Conservation (phyloP, 371 early-diverging fungal species). For the Smittium culicis region DNA sequence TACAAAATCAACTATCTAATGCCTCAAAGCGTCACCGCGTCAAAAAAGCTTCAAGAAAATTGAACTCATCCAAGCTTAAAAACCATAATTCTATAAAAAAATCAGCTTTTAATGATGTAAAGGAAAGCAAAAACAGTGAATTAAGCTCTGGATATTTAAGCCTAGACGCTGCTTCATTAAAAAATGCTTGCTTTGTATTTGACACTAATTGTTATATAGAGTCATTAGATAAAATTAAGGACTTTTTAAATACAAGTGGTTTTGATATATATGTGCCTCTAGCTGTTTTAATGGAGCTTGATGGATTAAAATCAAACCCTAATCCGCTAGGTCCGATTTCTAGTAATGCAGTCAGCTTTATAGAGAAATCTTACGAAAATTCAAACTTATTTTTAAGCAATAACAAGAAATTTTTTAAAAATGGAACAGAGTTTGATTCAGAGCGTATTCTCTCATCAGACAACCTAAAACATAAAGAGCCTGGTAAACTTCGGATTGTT, state of each 20-base stretch:
- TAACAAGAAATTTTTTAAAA: neutral
- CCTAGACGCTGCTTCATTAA: too few relatives aligned
- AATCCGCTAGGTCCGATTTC: neutral
- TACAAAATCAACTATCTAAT: too few relatives aligned
- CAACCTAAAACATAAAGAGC: neutral
- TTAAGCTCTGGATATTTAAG: too few relatives aligned
- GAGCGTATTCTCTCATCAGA: too few relatives aligned
- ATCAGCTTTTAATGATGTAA: too few relatives aligned
- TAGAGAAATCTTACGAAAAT: neutral
- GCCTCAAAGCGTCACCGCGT: too few relatives aligned
- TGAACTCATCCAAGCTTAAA: too few relatives aligned
- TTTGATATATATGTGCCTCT: constrained; percentile 6
- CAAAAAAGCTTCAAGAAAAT: too few relatives aligned
- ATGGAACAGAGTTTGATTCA: too few relatives aligned
- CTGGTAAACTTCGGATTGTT: neutral
- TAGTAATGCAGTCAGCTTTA: constrained; percentile 7
- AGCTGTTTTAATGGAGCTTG: constrained; percentile 6
- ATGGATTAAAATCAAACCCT: neutral
- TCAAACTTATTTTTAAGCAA: neutral
- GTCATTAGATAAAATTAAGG: neutral
- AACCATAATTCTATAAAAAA: too few relatives aligned
- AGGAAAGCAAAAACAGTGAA: too few relatives aligned
- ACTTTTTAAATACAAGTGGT: neutral
- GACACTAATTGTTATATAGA: constrained; percentile 11
- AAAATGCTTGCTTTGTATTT: too few relatives aligned